A percentile compares a stretch with the other conserved stretches of the same genome.
These are phyloP conservation scores for Stemphylium beticola DNA, from an alignment of 2,329 filamentous ascomycete genomes.

Conservation along the genomic window DNA sequence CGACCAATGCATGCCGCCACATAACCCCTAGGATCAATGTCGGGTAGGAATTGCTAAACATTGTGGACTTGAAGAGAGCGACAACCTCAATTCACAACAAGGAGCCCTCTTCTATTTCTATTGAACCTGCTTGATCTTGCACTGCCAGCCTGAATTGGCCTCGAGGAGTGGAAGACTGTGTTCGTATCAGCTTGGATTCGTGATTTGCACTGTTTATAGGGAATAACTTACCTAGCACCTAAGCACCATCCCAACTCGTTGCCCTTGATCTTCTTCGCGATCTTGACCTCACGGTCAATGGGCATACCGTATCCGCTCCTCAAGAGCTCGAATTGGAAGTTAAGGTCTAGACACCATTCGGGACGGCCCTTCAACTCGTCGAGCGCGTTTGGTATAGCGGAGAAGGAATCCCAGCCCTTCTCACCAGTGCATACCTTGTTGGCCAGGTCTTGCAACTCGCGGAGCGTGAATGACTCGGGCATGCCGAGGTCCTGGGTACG, in stretches of 20 bases:
- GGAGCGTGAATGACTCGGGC: constrained; percentile 95
- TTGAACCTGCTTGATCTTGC: constrained; percentile 76
- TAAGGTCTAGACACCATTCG: constrained; percentile 92
- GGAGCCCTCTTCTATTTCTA: constrained; percentile 7
- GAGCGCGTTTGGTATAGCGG: constrained; percentile 75
- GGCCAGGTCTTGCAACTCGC: constrained; percentile 86
- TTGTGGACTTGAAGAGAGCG: no score
- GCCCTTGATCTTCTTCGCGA: constrained; percentile 97
- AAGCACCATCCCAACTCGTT: constrained; percentile 98
- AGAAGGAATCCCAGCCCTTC: constrained; percentile 79
- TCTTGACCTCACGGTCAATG: constrained; percentile 92
- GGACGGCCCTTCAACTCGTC: constrained; percentile 81
- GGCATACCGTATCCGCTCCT: constrained; percentile 99
- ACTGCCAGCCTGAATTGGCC: constrained; percentile 85
- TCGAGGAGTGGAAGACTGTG: constrained; percentile 80
- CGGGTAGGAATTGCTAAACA: no score
- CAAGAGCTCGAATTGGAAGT: constrained; percentile 91
- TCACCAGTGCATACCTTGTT: constrained; percentile 83
- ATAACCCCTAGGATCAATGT: no score
- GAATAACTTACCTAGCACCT: constrained; percentile 91
- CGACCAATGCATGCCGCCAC: no score
- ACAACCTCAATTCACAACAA: no score
- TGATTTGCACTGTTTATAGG: no score
- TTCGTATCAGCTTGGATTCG: constrained; percentile 53
- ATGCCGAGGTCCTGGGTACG: constrained; percentile 92